These are phyloP conservation scores for Ustilago vetiveriae DNA, from an alignment of 1,284 basidiomycete species.

Conservation along the genomic window DNA sequence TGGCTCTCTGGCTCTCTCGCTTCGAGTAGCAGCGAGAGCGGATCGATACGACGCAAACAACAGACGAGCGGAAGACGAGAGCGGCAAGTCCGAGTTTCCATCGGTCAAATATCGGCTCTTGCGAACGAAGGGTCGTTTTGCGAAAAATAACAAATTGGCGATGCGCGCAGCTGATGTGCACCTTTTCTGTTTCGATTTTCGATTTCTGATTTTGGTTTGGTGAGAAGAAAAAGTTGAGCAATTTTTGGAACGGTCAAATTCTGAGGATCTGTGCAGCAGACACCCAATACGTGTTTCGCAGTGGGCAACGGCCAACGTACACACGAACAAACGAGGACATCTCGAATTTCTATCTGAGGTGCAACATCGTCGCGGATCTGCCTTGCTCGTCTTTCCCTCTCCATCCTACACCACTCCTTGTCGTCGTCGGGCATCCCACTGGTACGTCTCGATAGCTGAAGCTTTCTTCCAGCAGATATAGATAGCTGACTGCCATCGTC, in stretches of 20 bases:
- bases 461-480: too few species aligned
- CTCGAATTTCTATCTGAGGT: neutral
- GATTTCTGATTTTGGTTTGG: too few species aligned
- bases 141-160: neutral
- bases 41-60: constrained; percentile 29
- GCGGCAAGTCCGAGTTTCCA: constrained; percentile 12
- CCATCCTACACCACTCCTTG: neutral
- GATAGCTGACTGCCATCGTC: too few species aligned
- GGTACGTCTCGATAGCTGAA: neutral
- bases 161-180: too few species aligned
- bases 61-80: too few species aligned
- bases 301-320: neutral
- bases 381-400: neutral
- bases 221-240: constrained; percentile 9
- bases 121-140: neutral
- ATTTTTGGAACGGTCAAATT: constrained; percentile 12
- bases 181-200: too few species aligned
- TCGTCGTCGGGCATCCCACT: constrained; percentile 6
- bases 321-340: neutral
- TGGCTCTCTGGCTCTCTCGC: too few species aligned
- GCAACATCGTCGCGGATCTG: neutral
- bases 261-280: constrained; percentile 2
- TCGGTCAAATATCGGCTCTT: constrained; percentile 44
- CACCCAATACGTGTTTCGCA: neutral
- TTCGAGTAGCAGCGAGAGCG: too few species aligned